Base-by-base conservation (phyloP, 1,284 basidiomycete species). In the Meripilus lineatus region DNA sequence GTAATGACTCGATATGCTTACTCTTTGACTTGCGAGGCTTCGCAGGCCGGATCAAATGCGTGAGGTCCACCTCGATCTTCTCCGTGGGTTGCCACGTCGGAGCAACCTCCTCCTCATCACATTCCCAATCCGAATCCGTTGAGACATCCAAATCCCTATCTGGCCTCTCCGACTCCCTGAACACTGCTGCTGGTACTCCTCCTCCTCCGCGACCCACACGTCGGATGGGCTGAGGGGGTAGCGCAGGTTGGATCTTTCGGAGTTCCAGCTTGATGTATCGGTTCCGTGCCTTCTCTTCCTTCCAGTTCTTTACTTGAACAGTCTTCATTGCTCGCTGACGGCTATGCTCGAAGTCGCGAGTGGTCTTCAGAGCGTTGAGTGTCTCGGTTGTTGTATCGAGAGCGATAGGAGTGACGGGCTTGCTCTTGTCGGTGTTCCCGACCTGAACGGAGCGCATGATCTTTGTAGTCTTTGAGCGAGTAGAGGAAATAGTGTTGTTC, bases 241-340 rank as follows among this genome's bases (percentile, higher is more conserved):
- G 8, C 10, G 36, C 24, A 22, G 26, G 13, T 21, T 10, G 22
- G n/a, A n/a, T 10, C 18, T 15, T n/a, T 26, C 24, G 26, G 40
- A 44, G 40, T 46, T 49, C 50, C 48, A 57, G 39, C 32, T 42
- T 41, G 36, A 45, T 34, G 21, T 46, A 45, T 38, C 45, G 30
- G 33, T 55, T 49, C 42, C 50, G 49, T 41, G 53, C 63, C 55
- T 70, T 67, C 48, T 63, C 62, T 36, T 64, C 65, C 48, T 65
- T 63, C 54, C 59, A 58, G 50, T 63, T 63, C 42, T 62, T 61
- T 38, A 63, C 48, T 36, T 66, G 65, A 7, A 60, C 61, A 26
- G 68, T 63, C 59, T 71, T 72, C 65, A 66, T 69, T 21, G 61
- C 52, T 33, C 68, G 66, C 57, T 77, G 72, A 26, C 74, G 59